Percentiles rank a stretch among this genome's conserved stretches.
These are phyloP conservation scores for Ustilago cynodontis DNA, from an alignment of 1,284 basidiomycete genomes.

Conservation along the genomic window DNA sequence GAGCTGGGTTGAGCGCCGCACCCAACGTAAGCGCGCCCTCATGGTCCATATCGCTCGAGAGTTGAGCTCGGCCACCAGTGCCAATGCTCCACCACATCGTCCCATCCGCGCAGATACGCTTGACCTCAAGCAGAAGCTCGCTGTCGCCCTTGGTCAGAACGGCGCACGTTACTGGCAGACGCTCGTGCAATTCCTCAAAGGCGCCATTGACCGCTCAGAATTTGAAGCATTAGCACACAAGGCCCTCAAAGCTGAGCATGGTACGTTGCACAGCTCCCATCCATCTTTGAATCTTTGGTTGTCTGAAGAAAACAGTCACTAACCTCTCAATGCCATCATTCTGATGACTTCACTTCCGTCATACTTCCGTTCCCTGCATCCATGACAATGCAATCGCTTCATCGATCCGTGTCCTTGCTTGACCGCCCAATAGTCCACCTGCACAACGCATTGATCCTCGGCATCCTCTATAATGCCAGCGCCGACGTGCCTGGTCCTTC, in stretches of 20 bases:
- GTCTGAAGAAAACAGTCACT: background rate
- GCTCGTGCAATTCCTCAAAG: conserved; percentile 70
- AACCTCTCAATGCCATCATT: background rate
- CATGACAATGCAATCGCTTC: background rate
- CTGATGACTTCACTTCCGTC: background rate
- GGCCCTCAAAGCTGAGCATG: conserved; percentile 59
- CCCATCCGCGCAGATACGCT: conserved; percentile 62
- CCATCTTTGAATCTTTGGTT: background rate
- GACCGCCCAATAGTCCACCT: conserved; percentile 64
- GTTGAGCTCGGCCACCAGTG: conserved; percentile 38
- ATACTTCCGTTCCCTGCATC: too few relatives aligned
- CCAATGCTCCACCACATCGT: conserved; percentile 36
- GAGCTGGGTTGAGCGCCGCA: conserved; percentile 24
- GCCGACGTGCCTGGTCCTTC: conserved; percentile 63
- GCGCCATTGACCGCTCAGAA: conserved; percentile 69
- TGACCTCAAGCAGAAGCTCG: conserved; percentile 63
- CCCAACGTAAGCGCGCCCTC: conserved; percentile 28
- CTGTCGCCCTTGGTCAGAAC: conserved; percentile 62
- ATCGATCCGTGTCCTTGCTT: background rate
- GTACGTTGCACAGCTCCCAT: conserved; percentile 36
- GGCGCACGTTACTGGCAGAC: conserved; percentile 70
- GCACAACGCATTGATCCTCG: conserved; percentile 71
- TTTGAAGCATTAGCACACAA: conserved; percentile 67
- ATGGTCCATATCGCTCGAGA: conserved; percentile 42
- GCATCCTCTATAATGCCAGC: conserved; percentile 71